Evolutionary conservation across 305 asterid genomes (phyloP).

Genomic region (Petunia hybrid): DNA sequence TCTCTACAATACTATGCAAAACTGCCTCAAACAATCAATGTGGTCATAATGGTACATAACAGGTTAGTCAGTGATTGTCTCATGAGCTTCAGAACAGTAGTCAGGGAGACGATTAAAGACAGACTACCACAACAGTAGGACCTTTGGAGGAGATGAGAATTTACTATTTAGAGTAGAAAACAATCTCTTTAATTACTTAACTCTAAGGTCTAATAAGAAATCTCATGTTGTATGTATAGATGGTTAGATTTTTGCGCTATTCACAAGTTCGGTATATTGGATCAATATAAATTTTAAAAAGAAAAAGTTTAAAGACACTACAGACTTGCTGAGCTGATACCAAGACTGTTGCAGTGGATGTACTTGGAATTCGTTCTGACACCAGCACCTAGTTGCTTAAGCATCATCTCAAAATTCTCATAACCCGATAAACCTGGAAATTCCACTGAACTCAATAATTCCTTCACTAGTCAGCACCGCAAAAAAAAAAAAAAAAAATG

Average conservation of each 20-base stretch:
- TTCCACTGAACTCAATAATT: conserved; percentile 38
- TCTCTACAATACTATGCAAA: too few species aligned
- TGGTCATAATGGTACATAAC: too few species aligned
- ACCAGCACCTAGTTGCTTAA: conserved; percentile 44
- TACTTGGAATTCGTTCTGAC: conserved; percentile 9
- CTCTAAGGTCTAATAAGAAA: too few species aligned
- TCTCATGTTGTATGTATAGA: too few species aligned
- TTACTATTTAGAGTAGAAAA: too few species aligned
- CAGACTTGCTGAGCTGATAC: background rate
- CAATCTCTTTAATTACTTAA: too few species aligned
- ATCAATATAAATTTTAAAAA: background rate
- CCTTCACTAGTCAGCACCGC: conserved; percentile 52
- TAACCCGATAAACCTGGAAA: conserved; percentile 43
- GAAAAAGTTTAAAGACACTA: background rate
- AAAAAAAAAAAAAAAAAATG: conserved; percentile 40
- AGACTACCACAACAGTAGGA: too few species aligned
- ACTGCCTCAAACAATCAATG: too few species aligned
- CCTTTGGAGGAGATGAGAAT: too few species aligned
- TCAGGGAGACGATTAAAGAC: too few species aligned
- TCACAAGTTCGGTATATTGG: background rate
- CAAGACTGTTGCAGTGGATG: background rate
- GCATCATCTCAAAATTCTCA: conserved; percentile 50
- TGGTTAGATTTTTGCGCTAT: background rate
- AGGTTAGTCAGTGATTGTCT: too few species aligned
- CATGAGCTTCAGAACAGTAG: too few species aligned